Evolutionary conservation across 1,139 yeast genomes (phyloP), one percentile per base, ranked within the genome.

Genomic region (Saccharomyces hybrid): DNA sequence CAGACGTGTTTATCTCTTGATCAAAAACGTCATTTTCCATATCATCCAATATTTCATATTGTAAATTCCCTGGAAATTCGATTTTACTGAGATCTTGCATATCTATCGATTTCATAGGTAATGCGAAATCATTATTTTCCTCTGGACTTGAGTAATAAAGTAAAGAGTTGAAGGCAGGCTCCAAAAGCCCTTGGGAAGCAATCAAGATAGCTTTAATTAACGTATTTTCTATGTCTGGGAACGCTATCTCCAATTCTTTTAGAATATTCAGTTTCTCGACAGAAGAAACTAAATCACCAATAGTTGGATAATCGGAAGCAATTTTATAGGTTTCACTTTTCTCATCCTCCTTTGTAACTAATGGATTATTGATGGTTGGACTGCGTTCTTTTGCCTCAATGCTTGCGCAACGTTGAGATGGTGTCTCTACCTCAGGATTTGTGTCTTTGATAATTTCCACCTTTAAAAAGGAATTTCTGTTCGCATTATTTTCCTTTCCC

Each of bases 81-180:
- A 81, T 84, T 7, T 87, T 82, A 63, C 78, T 78, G 66, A 59
- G 55, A 11, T 76, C 70, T 13, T 93, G 91, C 70, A 88, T 96
- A n/a, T 63, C 62, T 1, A 63, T 60, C 2, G 73, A 70, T 50
- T 66, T 62, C 11, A 71, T 69, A 9, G 73, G 69, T 13, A 85
- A 79, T 53, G 83, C 80, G 55, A 83, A 86, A 11, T 89, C 84
- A 62, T 78, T 78, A 66, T 67, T 66, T 34, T 80, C 83, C 8
- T 77, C 72, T 5, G 96, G 96, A 72, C 90, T 97, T n/a, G 89
- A 83, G 57, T 88, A 75, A 61, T 81, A 88, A 58, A 93, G 75
- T 64, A 89, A 74, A 0, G 95, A 96, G 68, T 84, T 85, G 75
- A 88, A 88, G 0, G 96, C 91, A 0, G 85, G 82, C 62, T 87